Base-by-base conservation (phyloP, 345 rosid species). In the Lagerstroemia speciosa region DNA sequence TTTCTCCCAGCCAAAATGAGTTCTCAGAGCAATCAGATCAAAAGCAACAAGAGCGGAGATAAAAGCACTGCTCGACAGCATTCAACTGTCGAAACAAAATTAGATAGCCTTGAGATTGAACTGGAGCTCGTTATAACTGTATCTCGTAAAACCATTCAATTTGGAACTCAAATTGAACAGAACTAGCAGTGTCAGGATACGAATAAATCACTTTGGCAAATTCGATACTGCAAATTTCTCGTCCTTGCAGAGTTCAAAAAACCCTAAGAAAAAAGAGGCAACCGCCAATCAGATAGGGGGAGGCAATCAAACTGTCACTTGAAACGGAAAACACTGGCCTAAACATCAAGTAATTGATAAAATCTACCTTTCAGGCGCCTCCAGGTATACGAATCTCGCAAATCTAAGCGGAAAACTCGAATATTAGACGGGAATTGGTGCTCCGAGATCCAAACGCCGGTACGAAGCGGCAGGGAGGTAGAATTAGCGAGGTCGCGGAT, bases 1-100 rank as follows among this genome's bases (percentile, higher is more conserved):
- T 83, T 75, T 83, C 93, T 78, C 78, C 92, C 92, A 91, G 86
- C 45, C 71, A 62, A 62, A 22, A 66, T 62, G 24, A 31, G 62
- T 62, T 34, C 64, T 53, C 36, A 53, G 31, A 53, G 26, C 67
- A 68, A 40, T n/a, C 50, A 40, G 19, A 46, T 68, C 65, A 31
- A 70, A 37, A 27, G 31, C 53, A 36, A 55, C 22, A 27, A 58
- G 46, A 19, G 29, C 10, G 27, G 29, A 33, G 64, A 33, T 31
- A 29, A 30, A 32, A 16, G 22, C 38, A n/a, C 50, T 11, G 52
- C 50, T 32, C 58, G n/a, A 69, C 45, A 40, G 67, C 72, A 69
- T 69, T 32, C 72, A 69, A 45, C 66, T 34, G 30, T 30, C 43
- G 32, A 40, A 65, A 65, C 50, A 27, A 58, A 30, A 27, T 19